Evolutionary conservation across 2,329 filamentous ascomycete genomes (phyloP), one percentile per base, ranked within the genome.

Genomic region (Leptographium galeiforme): DNA sequence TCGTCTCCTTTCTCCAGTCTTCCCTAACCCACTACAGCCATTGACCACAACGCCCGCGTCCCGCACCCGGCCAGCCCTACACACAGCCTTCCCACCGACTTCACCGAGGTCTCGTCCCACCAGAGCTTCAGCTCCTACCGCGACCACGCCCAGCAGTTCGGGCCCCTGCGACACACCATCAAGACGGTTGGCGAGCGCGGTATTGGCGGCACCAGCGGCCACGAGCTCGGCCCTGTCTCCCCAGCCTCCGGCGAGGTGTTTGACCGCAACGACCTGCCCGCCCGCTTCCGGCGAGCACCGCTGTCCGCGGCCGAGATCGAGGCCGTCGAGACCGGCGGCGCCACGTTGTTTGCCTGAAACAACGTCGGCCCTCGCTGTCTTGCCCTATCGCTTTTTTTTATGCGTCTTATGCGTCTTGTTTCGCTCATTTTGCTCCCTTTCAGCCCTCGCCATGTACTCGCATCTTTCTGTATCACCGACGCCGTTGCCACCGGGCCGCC

Each of bases 281-380:
- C 75, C 58, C 81, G 91, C 62, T 98, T 96, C 79, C 81, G 84
- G 64, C 79, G 89, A 59, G 73, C 79, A 49, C 78, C 81, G 13
- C 86, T 90, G 71, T 84, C 79, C 40, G 70, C 83, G 61, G 82
- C 83, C 45, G 93, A 98, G 78, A 98, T 98, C 56, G 93, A 97
- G 69, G 90, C 89, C 25, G 79, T 98, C 64, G 89, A 96, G 79
- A 93, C 88, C 53, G 93, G 90, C 53, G 93, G 93, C 54, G 93
- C 91, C 38, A 70, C 76, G 39, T 66, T 75, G 54, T 68, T 76
- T 58, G 71, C 72, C 57, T 79, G 65, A 72, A 56, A 11, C 25
- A n/a, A 19, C 41, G 13, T 10, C 25, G 43, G 25, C 10, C 43
- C 25, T 25, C 19, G 25, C 25, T 5, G 25, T 25, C 12, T 14